Evolutionary conservation across 352 stramenopile species (phyloP).

Genomic region (Globisporangium recalcitrans): DNA sequence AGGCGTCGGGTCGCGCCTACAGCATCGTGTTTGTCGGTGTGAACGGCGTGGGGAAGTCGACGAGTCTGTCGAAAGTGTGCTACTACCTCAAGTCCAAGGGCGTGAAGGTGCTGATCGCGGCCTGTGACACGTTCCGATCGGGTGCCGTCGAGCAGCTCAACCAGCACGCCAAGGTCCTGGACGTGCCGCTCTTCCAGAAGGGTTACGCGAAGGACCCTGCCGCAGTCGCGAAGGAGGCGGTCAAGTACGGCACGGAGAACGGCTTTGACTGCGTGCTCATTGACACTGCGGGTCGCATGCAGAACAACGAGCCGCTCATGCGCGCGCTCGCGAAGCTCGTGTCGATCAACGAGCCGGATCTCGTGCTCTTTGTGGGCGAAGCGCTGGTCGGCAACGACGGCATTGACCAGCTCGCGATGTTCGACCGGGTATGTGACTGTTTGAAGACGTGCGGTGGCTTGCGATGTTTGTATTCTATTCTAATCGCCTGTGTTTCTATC

Average conservation of each 20-base stretch:
- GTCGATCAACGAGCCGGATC: slow-evolving; percentile 94
- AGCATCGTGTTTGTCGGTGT: slow-evolving; percentile 98
- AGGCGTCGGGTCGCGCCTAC: slow-evolving; percentile 88
- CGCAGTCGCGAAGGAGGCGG: slow-evolving; percentile 91
- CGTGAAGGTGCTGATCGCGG: slow-evolving; percentile 94
- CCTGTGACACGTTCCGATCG: slow-evolving; percentile 98
- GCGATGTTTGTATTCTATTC: background rate
- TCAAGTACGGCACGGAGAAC: slow-evolving; percentile 93
- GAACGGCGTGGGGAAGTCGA: slow-evolving; percentile 99
- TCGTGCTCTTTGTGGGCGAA: slow-evolving; percentile 99
- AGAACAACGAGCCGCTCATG: slow-evolving; percentile 99
- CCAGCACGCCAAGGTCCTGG: slow-evolving; percentile 95
- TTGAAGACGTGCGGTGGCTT: background rate
- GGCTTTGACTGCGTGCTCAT: slow-evolving; percentile 97
- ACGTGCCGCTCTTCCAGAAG: slow-evolving; percentile 94
- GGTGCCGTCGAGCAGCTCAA: slow-evolving; percentile 98
- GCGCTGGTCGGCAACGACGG: slow-evolving; percentile 98
- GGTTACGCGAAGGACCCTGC: slow-evolving; percentile 97
- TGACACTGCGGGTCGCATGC: slow-evolving; percentile 98
- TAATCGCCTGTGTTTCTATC: background rate
- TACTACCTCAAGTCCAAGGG: slow-evolving; percentile 99
- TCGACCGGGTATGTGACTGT: slow-evolving; percentile 74
- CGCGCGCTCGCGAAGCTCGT: slow-evolving; percentile 96
- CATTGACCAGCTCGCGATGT: slow-evolving; percentile 96
- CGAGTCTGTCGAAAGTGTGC: slow-evolving; percentile 97